Evolutionary conservation across 2,329 filamentous ascomycete genomes (phyloP), one percentile per base, ranked within the genome.

Genomic region (Sclerotinia trifoliorum): DNA sequence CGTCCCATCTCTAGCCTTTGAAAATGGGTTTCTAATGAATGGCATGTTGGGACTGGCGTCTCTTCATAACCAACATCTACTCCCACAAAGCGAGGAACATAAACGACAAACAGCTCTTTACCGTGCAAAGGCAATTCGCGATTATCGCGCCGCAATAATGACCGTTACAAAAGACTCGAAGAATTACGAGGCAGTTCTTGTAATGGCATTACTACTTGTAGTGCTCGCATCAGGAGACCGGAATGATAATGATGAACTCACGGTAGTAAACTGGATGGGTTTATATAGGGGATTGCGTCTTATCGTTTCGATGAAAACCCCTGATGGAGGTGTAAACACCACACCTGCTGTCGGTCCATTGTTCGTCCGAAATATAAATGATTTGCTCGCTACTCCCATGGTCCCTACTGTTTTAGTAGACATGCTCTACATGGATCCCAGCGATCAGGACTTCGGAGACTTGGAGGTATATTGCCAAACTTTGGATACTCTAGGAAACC

Each of bases 1-100:
- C 8, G 68, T 76, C 3, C 75, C 75, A n/a, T 67, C 73, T 49
- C 71, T 77, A 46, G 75, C 74, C 15, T 76, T 77, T 35, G 73
- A 75, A 39, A 70, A 75, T 52, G 72, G 74, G 5, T 77, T 73
- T 46, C 57, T 76, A 0, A 66, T 75, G 56, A 73, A 75, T 44
- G 73, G 67, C 3, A 73, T 77, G 35, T 71, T 77, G 29, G 74
- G 74, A 5, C 69, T 75, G 26, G 71, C 76, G 21, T 76, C 75
- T 11, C 68, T 75, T 13, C 75, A 77, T 42, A 35, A 70, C n/a
- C 73, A 75, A 57, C 35, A 66, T n/a, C 44, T 74, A 10, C 62
- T 70, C 21, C 72, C 74, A 32, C 51, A 68, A 15, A 57, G 66
- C 4, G 39, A 52, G 11, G 56, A 72, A 26, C 39, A 67, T 61